Conservation (phyloP, 495 filamentous ascomycete genomes). For the Lentithecium fluviatile region DNA sequence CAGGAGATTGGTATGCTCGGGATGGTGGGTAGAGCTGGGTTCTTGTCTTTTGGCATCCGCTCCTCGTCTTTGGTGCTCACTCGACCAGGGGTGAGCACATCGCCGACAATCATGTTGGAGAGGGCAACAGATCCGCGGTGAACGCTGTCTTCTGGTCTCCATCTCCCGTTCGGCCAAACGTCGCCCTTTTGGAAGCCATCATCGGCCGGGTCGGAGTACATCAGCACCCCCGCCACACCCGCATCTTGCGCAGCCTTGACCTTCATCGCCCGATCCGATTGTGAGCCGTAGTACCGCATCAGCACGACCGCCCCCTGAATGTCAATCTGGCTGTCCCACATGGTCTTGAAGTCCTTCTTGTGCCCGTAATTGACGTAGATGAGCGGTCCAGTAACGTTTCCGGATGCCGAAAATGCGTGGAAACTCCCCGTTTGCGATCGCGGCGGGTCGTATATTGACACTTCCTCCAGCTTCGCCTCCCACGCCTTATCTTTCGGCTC, state of each 20-base stretch:
- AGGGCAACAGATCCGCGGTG: constrained; percentile 81
- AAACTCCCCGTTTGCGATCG: constrained; percentile 68
- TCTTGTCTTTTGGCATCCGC: constrained; percentile 66
- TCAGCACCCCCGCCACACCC: constrained; percentile 81
- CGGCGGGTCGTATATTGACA: constrained; percentile 52
- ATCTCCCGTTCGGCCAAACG: constrained; percentile 70
- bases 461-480: constrained; percentile 85
- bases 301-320: constrained; percentile 79
- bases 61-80: constrained; percentile 69
- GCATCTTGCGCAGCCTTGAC: constrained; percentile 84
- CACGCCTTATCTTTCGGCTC: constrained; percentile 67
- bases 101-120: constrained; percentile 78
- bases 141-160: constrained; percentile 74
- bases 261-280: constrained; percentile 71
- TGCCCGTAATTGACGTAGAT: constrained; percentile 94
- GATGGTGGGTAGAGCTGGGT: constrained; percentile 72
- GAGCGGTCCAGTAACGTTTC: constrained; percentile 86
- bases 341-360: constrained; percentile 70
- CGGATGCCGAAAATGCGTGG: constrained; percentile 84
- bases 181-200: constrained; percentile 71
- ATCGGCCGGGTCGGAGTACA: constrained; percentile 85
- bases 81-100: constrained; percentile 85
- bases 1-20: constrained; percentile 86
- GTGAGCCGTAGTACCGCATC: constrained; percentile 74
- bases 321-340: constrained; percentile 69